Base-by-base conservation (phyloP, 768 basidiomycete species). In the Chalciporus piperatus region DNA sequence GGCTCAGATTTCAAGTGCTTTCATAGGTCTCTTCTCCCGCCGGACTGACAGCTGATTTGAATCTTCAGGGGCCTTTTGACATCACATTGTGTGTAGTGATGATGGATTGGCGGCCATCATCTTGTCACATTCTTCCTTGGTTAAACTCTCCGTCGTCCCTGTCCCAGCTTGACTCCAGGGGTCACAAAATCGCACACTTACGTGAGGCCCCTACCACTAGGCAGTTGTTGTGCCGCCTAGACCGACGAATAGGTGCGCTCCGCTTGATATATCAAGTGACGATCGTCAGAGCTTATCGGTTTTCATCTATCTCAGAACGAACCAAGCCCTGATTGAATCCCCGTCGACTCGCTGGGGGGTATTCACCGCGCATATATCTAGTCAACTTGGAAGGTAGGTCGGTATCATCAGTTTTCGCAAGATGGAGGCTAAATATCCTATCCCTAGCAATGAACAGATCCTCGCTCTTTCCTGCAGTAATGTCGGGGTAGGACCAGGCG, bases 401-500 rank as follows among this genome's bases (percentile, higher is more conserved):
- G 17, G 16, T 48, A 22, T 20, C 52, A 44, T 47, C 57, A 47
- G 41, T 48, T 47, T 48, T 56, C 56, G 55, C 52, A 46, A 61
- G 46, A 69, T 69, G 67, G 67, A 69, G 47, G 44, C 61, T 35
- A 70, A 69, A 53, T 65, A 68, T 41, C 67, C 67, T 45, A 42
- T 60, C 61, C 67, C 67, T 51, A 61, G 60, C 50, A 69, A 57
- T 44, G 67, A 83, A 70, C 76, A 77, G 49, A 74, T 83, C 55
- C 65, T 86, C 39, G 77, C 83, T 7, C 65, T 90, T 39, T 80
- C 85, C 14, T 88, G 83, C 56, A 72, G 75, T 45, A 83, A 82
- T 56, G 84, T 90, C n/a, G 89, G 89, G 12, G 84, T 87, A 33
- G 88, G 88, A 25, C 84, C 86, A 16, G 88, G 89, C 3, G 89